A percentile compares a stretch with the other conserved stretches of the same genome.
These are phyloP conservation scores for Suzukiozyma palmioleophila DNA, from an alignment of 1,139 yeast genomes.

Conservation along the genomic window DNA sequence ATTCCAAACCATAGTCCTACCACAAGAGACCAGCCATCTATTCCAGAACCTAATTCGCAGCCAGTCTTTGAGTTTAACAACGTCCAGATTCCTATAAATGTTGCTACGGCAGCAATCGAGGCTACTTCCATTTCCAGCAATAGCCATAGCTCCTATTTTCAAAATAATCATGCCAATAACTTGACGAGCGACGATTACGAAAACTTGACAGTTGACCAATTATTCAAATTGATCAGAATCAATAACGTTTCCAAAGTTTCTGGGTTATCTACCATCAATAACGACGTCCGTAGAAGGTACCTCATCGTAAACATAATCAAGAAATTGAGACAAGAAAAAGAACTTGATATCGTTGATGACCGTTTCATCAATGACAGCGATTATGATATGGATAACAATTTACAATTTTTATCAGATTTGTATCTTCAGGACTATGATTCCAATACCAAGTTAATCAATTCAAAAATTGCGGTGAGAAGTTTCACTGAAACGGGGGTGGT, in stretches of 20 bases:
- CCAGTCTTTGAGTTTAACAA: conserved; percentile 4
- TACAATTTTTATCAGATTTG: conserved; percentile 39
- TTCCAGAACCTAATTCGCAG: conserved; percentile 1
- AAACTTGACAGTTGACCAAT: conserved; percentile 32
- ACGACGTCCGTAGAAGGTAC: conserved; percentile 34
- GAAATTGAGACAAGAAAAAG: conserved; percentile 37
- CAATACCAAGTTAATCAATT: conserved; percentile 19
- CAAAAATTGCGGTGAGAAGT: conserved; percentile 51
- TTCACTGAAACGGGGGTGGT: conserved; percentile 70
- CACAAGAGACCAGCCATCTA: conserved; percentile 3
- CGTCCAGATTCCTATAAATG: conserved; percentile 9
- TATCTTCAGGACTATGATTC: conserved; percentile 37
- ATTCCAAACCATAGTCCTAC: conserved; percentile 2
- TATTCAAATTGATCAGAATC: conserved; percentile 30
- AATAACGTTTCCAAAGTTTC: conserved; percentile 1
- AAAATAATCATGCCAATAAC: conserved; percentile 19
- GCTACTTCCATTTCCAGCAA: conserved; percentile 12
- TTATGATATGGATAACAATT: conserved; percentile 41
- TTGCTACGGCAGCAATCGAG: conserved; percentile 15
- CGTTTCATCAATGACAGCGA: conserved; percentile 29
- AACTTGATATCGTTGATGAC: conserved; percentile 31
- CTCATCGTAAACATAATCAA: conserved; percentile 34
- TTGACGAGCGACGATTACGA: conserved; percentile 41
- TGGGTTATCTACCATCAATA: conserved; percentile 13
- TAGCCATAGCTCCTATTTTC: conserved; percentile 14